Conservation (phyloP, 352 stramenopile genomes). For the Globisporangium alternatum region DNA sequence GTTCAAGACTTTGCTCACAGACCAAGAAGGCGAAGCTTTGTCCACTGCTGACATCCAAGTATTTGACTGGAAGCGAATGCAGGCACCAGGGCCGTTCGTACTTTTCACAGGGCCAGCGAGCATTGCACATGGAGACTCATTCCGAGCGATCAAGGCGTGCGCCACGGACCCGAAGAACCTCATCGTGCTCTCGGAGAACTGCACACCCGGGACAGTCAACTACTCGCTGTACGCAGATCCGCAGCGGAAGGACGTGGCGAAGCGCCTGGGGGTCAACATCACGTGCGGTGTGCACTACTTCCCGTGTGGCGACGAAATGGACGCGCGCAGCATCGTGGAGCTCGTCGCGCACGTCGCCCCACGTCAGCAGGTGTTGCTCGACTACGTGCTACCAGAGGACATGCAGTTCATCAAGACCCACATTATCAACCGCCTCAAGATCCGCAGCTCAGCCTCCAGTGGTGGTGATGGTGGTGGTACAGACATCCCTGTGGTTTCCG, state of each 20-base stretch:
- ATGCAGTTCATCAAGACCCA: constrained; percentile 66
- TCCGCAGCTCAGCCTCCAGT: background rate
- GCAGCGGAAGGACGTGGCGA: constrained; percentile 64
- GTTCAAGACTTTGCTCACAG: constrained; percentile 29
- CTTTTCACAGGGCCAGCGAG: constrained; percentile 78
- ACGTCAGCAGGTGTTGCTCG: constrained; percentile 69
- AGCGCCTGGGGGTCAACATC: constrained; percentile 64
- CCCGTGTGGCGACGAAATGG: constrained; percentile 80
- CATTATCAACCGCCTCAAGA: constrained; percentile 46
- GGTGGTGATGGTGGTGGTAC: background rate
- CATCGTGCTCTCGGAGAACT: constrained; percentile 82
- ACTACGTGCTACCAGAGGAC: constrained; percentile 54
- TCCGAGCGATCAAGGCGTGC: constrained; percentile 54
- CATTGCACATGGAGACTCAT: constrained; percentile 70
- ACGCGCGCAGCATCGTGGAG: constrained; percentile 82
- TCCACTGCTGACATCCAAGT: constrained; percentile 22
- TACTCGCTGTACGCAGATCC: constrained; percentile 80
- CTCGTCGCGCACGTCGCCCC: constrained; percentile 55
- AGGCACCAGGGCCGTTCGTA: constrained; percentile 67
- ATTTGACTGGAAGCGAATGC: constrained; percentile 73
- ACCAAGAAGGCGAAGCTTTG: constrained; percentile 21
- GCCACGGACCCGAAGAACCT: constrained; percentile 78
- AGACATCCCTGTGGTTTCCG: constrained; percentile 7
- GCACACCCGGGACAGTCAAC: constrained; percentile 75
- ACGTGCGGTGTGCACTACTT: constrained; percentile 84